Conservation (phyloP, 352 stramenopile genomes). For the Globisporangium cystogenes region DNA sequence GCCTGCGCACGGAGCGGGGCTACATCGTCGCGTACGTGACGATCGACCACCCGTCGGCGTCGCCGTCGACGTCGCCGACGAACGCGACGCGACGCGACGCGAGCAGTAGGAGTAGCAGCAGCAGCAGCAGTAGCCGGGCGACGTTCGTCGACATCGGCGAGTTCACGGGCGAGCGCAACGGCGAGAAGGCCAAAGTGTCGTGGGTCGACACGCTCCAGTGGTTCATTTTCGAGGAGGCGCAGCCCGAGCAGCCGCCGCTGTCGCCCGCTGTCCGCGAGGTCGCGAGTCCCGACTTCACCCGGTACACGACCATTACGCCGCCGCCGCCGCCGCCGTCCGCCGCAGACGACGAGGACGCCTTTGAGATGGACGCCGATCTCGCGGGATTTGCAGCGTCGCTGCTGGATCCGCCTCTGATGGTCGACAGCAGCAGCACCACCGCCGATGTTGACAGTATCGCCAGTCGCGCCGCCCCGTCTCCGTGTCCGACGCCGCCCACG, state of each 20-base stretch:
- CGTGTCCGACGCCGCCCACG: not conserved
- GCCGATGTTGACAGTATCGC: not conserved
- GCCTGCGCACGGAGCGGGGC: slow-evolving; percentile 23
- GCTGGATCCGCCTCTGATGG: slow-evolving; percentile 12
- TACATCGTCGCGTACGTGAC: slow-evolving; percentile 44
- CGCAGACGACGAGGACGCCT: slow-evolving; percentile 20
- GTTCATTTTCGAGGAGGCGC: slow-evolving; percentile 21
- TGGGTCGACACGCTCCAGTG: slow-evolving; percentile 44
- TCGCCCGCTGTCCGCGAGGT: not conserved
- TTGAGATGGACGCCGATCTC: slow-evolving; percentile 30
- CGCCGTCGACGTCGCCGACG: slow-evolving; percentile 14
- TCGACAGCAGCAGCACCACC: not conserved
- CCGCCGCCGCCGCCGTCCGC: no score
- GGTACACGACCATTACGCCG: no score
- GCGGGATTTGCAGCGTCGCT: slow-evolving; percentile 18
- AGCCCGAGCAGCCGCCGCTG: not conserved
- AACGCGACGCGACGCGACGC: not conserved
- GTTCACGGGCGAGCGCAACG: slow-evolving; percentile 19
- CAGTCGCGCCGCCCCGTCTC: not conserved
- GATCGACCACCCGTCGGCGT: slow-evolving; percentile 28
- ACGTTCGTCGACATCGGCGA: slow-evolving; percentile 20
- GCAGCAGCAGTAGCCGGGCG: not conserved
- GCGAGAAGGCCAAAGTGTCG: slow-evolving; percentile 26
- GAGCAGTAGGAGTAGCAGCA: not conserved
- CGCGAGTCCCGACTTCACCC: no score